Base-by-base conservation (phyloP, 2,329 filamentous ascomycete species). In the Fusarium setosum region DNA sequence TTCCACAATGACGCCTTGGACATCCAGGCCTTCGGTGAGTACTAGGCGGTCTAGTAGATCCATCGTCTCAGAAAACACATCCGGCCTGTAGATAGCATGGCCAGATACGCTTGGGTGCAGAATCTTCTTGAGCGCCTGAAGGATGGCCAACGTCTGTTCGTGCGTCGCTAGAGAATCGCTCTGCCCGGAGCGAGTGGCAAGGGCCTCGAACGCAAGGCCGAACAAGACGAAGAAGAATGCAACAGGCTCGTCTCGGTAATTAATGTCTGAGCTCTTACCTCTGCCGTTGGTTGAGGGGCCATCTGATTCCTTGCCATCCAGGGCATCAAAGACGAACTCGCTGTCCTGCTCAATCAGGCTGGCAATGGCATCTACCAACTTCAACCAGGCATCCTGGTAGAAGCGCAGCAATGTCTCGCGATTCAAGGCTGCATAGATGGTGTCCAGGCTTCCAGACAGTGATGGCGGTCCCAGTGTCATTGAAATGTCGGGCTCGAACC, bases 161-260 rank as follows among this genome's bases (percentile, higher is more conserved):
- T 90, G 90, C 0, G 88, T 89, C 5, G 89, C 90, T 26, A 94
- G 84, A 4, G 79, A 80, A 52, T 80, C 78, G 51, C 67, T 74
- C 49, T 80, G 77, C 3, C 77, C 77, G 6, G 92, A 90, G 44
- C 94, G 89, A 7, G 93, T 93, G 8, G 95, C 95, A 20, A 99
- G 86, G 17, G 96, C 95, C 79, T 99, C 96, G 70, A 99, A 98
- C 0, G 95, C 94, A 57, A 99, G 90, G 11, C 96, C 96, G 71
- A 98, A 99, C 0, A 99, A 86, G 13, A 99, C 95, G 73, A 99
- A 99, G 82, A 99, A 99, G 84, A 99, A 99, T 1, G 96, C 96
- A 2, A 98, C 93, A 1, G 96, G 96, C 75, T 99, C 96, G 73
- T 98, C 95, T 45, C 96, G 92, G 76, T 99, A 99, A 77, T 98